Percentiles rank a stretch among this genome's conserved stretches.
These are phyloP conservation scores for Suhomyces pyralidae DNA, from an alignment of 805 yeast genomes.

Conservation along the genomic window DNA sequence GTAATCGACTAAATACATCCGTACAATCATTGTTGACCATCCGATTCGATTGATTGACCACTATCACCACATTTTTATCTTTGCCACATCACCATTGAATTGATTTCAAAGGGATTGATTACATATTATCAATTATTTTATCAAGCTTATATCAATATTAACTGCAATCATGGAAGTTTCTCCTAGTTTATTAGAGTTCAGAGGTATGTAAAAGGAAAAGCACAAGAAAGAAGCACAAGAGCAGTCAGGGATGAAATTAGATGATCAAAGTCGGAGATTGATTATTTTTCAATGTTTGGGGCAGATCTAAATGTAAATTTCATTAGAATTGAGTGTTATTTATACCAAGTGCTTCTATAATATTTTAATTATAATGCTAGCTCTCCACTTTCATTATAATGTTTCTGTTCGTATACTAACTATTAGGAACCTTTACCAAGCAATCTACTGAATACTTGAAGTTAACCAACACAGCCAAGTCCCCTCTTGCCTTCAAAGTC, in stretches of 20 bases:
- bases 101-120: neutral
- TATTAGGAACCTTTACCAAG: constrained; percentile 68
- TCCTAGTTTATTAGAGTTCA: constrained; percentile 72
- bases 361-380: too few species aligned
- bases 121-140: neutral
- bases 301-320: too few species aligned
- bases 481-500: constrained; percentile 84
- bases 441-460: constrained; percentile 63
- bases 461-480: constrained; percentile 53
- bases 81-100: neutral
- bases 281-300: too few species aligned
- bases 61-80: neutral
- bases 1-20: neutral
- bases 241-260: too few species aligned
- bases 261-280: too few species aligned
- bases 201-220: constrained; percentile 52
- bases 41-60: neutral
- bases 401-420: constrained; percentile 8
- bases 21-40: neutral
- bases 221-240: too few species aligned
- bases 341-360: too few species aligned
- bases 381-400: too few species aligned
- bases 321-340: too few species aligned
- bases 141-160: neutral
- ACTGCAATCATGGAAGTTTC: constrained; percentile 57